Evolutionary conservation across 192 early-diverging fungal species (phyloP).

Genomic region (Mortierella alpina): DNA sequence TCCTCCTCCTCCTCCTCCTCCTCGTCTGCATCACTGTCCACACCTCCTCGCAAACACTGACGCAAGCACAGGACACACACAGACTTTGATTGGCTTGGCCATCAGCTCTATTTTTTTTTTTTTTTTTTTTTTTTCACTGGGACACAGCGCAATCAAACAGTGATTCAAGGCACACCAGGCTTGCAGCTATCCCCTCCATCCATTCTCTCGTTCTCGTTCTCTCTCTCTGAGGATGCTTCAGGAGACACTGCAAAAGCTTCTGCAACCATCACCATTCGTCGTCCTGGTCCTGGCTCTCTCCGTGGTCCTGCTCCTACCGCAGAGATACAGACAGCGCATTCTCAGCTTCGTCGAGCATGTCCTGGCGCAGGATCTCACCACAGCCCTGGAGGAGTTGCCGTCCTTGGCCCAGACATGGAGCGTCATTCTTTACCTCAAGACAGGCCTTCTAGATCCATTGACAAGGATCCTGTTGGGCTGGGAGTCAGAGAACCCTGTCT

Average conservation of each 20-base stretch:
- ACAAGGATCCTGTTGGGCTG: constrained; percentile 34
- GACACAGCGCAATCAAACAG: too few relatives aligned
- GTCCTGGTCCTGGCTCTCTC: constrained; percentile 25
- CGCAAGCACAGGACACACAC: too few relatives aligned
- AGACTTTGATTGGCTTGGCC: not conserved
- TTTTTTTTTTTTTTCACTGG: not conserved
- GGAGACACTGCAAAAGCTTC: constrained; percentile 38
- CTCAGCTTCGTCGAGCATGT: constrained; percentile 15
- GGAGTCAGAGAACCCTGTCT: constrained; percentile 18
- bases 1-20: not conserved
- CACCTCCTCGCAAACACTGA: not conserved
- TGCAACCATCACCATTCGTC: constrained; percentile 47
- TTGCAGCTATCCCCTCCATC: too few relatives aligned
- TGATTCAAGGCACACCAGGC: too few relatives aligned
- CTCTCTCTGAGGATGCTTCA: constrained; percentile 23
- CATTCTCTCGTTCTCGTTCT: too few relatives aligned
- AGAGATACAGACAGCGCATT: constrained; percentile 25
- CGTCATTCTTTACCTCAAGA: constrained; percentile 4
- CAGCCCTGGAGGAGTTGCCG: constrained; percentile 19
- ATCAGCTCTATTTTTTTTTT: not conserved
- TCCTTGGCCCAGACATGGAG: constrained; percentile 13
- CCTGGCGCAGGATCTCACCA: constrained; percentile 24
- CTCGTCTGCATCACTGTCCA: not conserved
- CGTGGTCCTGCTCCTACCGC: constrained; percentile 29
- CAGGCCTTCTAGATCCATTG: constrained; percentile 19